phyloP scores from a whole-genome alignment of 768 basidiomycete species.

The Psilocybe azurescens region DNA sequence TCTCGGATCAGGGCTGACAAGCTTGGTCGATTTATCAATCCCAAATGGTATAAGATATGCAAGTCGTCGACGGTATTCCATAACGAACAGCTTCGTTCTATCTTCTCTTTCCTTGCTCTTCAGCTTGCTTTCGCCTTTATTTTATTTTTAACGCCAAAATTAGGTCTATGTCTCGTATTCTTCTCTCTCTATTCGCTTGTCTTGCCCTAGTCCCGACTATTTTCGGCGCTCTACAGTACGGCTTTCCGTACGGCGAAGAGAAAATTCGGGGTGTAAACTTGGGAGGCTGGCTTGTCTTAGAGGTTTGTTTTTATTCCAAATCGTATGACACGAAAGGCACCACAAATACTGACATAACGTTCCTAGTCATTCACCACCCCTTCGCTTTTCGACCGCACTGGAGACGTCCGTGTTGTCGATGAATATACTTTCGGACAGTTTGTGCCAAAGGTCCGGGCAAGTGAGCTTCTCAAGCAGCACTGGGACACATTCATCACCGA shows the following conservation, averaged over 20 bases:
- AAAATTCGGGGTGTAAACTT: slow-evolving; percentile 23
- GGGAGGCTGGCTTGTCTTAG: slow-evolving; percentile 21
- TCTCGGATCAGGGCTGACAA: not conserved
- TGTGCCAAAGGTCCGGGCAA: slow-evolving; percentile 1
- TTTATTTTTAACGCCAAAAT: not conserved
- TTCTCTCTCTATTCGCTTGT: slow-evolving; percentile 7
- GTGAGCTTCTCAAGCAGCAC: slow-evolving; percentile 52
- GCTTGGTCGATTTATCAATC: not conserved
- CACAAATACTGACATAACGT: not conserved
- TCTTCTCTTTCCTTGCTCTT: not conserved
- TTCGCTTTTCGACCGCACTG: slow-evolving; percentile 16
- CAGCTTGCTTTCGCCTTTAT: not conserved
- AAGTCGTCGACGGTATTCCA: not conserved
- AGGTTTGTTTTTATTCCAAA: slow-evolving; percentile 2
- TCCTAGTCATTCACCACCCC: slow-evolving; percentile 18
- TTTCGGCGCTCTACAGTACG: slow-evolving; percentile 6
- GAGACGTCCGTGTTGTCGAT: slow-evolving; percentile 15
- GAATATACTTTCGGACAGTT: slow-evolving; percentile 20
- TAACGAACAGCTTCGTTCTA: not conserved
- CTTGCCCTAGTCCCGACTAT: slow-evolving; percentile 5
- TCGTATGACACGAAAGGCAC: not conserved
- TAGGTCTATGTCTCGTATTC: not conserved
- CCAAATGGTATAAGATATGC: not conserved
- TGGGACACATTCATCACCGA: slow-evolving; percentile 73
- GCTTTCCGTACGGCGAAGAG: slow-evolving; percentile 19